phyloP scores from a whole-genome alignment of 2,329 filamentous ascomycete species.

The Alternaria metachromatica region DNA sequence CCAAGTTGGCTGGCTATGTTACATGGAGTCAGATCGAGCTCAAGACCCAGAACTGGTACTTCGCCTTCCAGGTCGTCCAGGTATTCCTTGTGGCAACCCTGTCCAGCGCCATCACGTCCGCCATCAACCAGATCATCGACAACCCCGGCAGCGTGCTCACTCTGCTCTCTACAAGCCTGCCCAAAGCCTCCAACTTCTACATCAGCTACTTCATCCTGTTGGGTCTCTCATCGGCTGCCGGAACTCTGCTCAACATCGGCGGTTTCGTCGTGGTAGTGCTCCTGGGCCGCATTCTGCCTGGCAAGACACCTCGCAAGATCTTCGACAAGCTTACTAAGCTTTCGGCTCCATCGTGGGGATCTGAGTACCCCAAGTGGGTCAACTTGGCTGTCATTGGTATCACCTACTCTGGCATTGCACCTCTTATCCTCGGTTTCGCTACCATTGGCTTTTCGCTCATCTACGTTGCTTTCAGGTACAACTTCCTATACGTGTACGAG shows the following conservation, averaged over 20 bases:
- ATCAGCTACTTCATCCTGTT: conserved; percentile 94
- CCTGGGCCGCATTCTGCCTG: conserved; percentile 68
- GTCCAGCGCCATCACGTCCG: conserved; percentile 75
- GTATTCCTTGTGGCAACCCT: conserved; percentile 90
- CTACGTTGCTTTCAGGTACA: conserved; percentile 58
- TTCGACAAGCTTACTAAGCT: conserved; percentile 54
- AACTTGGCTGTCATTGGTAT: conserved; percentile 55
- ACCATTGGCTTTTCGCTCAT: conserved; percentile 53
- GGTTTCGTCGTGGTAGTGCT: conserved; percentile 84
- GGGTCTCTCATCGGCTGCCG: conserved; percentile 57
- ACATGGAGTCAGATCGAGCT: conserved; percentile 61
- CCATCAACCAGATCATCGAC: conserved; percentile 61
- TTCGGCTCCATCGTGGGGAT: conserved; percentile 53
- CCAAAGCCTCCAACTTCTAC: conserved; percentile 91
- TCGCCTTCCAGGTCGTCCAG: conserved; percentile 90
- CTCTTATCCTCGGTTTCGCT: conserved; percentile 56
- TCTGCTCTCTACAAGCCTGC: conserved; percentile 76
- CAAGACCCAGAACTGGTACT: conserved; percentile 91
- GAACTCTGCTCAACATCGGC: conserved; percentile 73
- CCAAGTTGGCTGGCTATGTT: conserved; percentile 47
- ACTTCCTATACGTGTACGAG: conserved; percentile 57
- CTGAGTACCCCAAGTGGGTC: conserved; percentile 56
- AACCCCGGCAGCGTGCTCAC: conserved; percentile 67
- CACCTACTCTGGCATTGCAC: conserved; percentile 58
- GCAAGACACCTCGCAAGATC: conserved; percentile 56